Conservation (phyloP, 192 early-diverging fungal genomes). For the Entrophospora sp. region DNA sequence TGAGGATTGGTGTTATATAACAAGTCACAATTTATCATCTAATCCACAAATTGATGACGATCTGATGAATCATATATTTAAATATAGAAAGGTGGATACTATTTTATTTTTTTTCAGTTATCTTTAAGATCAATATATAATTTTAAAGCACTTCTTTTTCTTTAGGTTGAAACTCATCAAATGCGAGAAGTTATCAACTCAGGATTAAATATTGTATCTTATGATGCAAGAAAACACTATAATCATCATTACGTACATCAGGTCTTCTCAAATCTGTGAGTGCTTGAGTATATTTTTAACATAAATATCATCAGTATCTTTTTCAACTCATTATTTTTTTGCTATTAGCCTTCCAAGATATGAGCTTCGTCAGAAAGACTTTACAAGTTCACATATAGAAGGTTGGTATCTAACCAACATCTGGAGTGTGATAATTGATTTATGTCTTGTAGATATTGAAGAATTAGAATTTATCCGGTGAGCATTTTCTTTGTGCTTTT, state of each 20-base stretch:
- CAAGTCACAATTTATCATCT: no score
- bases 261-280: constrained; percentile 16
- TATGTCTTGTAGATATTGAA: constrained; percentile 16
- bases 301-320: neutral
- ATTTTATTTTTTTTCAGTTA: no score
- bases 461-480: constrained; percentile 14
- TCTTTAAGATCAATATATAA: no score
- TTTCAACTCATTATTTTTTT: neutral
- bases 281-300: neutral
- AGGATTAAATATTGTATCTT: constrained; percentile 15
- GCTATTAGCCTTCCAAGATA: constrained; percentile 18
- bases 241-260: constrained; percentile 15
- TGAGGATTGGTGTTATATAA: no score
- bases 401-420: constrained; percentile 18
- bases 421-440: constrained; percentile 19
- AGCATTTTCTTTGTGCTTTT: constrained; percentile 2
- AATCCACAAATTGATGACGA: no score
- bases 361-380: constrained; percentile 11
- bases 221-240: constrained; percentile 17
- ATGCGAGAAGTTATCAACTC: constrained; percentile 18
- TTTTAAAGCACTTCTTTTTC: no score
- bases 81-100: no score
- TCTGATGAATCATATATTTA: no score
- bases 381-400: constrained; percentile 10
- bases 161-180: no score